Base-by-base conservation (phyloP, 2,329 filamentous ascomycete species). In the Elsinoe necatrix region DNA sequence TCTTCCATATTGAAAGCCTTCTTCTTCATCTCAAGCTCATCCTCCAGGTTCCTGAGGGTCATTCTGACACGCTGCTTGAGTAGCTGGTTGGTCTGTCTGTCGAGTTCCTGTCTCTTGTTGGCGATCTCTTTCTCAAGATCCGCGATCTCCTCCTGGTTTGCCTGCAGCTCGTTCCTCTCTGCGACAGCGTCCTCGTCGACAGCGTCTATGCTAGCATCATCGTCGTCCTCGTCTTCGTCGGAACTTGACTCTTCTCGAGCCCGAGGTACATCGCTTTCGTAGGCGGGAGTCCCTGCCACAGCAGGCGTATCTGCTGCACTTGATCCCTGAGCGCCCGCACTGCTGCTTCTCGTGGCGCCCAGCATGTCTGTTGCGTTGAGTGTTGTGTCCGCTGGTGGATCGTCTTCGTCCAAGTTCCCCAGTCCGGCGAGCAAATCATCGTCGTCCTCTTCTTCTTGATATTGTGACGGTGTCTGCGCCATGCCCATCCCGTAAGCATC, bases 21-120 rank as follows among this genome's bases (percentile, higher is more conserved):
- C 63, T 74, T 75, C 70, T 81, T 82, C 52, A 80, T 66, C 58
- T 78, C 73, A 61, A 82, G 65, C 60, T 81, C 77, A n/a, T 73
- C 71, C 66, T 77, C 75, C 56, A 81, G 66, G 55, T 72, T 75
- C 25, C 74, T 69, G 45, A 81, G 71, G 58, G 75, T 77, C 42
- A 72, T 71, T 62, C 74, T 68, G 56, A 78, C 67, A 57, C 79
- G 71, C 60, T 73, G 69, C 66, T 73, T 76, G 61, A 81, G 69
- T 58, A 82, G 71, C 11, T 67, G 66, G 59, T 80, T 80, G 18
- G 65, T 68, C 59, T 74, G 69, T 25, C 70, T 71, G 45, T 75
- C 71, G 25, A 73, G 68, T 52, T 67, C 66, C 54, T 59, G 58
- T 50, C 61, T 60, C 18, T 72, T 72, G 23, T 69, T 67, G 39